These are phyloP conservation scores for Coccomyxa sp. DNA, from an alignment of 139 green algal species.

Conservation along the genomic window DNA sequence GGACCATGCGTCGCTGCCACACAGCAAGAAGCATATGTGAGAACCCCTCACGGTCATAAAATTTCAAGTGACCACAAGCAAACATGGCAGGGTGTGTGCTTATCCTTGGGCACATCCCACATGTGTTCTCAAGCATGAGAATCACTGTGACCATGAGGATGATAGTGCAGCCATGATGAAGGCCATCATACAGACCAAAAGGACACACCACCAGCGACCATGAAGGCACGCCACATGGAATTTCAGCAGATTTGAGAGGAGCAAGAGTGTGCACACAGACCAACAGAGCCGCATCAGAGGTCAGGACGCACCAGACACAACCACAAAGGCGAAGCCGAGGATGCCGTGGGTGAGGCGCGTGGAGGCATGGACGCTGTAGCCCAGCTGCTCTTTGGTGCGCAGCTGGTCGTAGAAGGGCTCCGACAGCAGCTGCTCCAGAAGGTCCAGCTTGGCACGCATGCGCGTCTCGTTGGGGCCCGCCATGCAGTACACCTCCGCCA, in stretches of 20 bases:
- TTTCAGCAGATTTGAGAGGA: neutral
- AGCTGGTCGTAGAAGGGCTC: constrained; percentile 82
- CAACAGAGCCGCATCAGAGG: neutral
- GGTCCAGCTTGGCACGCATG: constrained; percentile 56
- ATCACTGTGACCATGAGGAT: neutral
- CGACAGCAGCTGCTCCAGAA: constrained; percentile 68
- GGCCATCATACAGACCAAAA: too few relatives aligned
- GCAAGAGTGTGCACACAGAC: neutral
- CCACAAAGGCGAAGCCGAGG: constrained; percentile 73
- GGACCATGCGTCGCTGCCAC: constrained; percentile 34
- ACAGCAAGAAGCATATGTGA: too few relatives aligned
- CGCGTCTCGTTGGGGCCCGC: constrained; percentile 18
- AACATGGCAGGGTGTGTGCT: neutral
- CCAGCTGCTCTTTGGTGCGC: constrained; percentile 94
- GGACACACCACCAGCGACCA: neutral
- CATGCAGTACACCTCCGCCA: constrained; percentile 81
- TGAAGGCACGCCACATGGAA: neutral
- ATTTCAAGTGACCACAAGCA: too few relatives aligned
- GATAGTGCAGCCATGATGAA: neutral
- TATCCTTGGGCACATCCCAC: too few relatives aligned
- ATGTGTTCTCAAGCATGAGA: neutral
- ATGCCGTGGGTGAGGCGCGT: constrained; percentile 77
- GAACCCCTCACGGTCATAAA: too few relatives aligned
- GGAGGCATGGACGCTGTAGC: constrained; percentile 81
- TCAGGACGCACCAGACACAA: constrained; percentile 51